Percentiles rank a stretch among this genome's conserved stretches.
phyloP scores from a whole-genome alignment of 257 asterid genomes.

The Solanum megistacrolobum region DNA sequence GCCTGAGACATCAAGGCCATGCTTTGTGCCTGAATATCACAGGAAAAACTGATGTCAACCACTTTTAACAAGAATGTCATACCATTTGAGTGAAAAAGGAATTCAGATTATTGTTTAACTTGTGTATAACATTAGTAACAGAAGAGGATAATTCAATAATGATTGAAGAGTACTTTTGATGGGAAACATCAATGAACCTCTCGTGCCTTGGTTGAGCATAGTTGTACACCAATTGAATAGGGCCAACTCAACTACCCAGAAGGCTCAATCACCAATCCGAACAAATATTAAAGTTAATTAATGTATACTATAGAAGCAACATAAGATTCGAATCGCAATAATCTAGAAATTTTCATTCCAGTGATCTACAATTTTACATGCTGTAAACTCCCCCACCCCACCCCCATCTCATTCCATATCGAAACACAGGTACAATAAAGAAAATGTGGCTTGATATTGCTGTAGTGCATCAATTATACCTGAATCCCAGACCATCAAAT shows the following conservation, averaged over 20 bases:
- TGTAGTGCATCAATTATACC: neutral
- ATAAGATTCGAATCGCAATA: neutral
- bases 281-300: neutral
- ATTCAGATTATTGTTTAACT: neutral
- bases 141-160: neutral
- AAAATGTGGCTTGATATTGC: neutral
- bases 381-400: neutral
- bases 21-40: constrained; percentile 32
- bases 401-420: neutral
- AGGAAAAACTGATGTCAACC: neutral
- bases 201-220: neutral
- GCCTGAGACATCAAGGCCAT: constrained; percentile 73
- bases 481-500: neutral
- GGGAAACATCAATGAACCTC: neutral
- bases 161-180: neutral
- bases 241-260: neutral
- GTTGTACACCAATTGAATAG: neutral
- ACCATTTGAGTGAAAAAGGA: neutral
- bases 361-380: neutral
- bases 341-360: neutral
- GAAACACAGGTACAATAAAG: neutral
- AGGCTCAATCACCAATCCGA: neutral
- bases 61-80: neutral
- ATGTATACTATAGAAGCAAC: neutral
- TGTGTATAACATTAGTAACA: neutral